Conservation (phyloP, 1,284 basidiomycete genomes). For the Cryptococcus sp. region DNA sequence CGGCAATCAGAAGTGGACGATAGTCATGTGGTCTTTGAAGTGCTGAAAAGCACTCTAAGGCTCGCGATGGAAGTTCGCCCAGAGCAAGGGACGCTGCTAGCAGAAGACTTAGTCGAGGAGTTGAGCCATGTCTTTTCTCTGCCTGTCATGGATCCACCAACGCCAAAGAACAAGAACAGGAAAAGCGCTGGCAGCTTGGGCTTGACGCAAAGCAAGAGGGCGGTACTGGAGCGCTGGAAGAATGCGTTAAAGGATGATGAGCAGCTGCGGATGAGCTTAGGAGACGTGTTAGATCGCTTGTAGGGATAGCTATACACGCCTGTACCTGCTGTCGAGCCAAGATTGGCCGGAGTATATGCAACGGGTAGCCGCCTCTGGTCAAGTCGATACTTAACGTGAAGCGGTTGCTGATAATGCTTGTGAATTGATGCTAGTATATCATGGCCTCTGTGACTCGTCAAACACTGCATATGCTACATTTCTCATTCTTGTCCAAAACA, state of each 20-base stretch:
- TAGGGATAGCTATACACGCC: not conserved
- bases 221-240: slow-evolving; percentile 12
- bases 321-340: not conserved
- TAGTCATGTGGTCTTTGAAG: too few species aligned
- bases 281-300: not conserved
- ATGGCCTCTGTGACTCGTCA: too few species aligned
- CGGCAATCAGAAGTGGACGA: not conserved
- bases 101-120: not conserved
- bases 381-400: too few species aligned
- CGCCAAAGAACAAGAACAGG: slow-evolving; percentile 6
- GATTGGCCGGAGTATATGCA: not conserved
- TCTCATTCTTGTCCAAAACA: too few species aligned
- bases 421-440: too few species aligned
- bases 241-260: not conserved
- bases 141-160: not conserved
- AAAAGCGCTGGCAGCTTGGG: not conserved
- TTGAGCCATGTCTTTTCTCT: not conserved
- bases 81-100: not conserved
- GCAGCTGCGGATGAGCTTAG: not conserved
- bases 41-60: not conserved
- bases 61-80: not conserved
- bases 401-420: too few species aligned
- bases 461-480: too few species aligned
- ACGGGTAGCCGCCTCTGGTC: not conserved
- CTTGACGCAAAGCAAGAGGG: slow-evolving; percentile 10